These are phyloP conservation scores for Wallacemonas collosoma DNA, from an alignment of 208 protist species.

Conservation along the genomic window DNA sequence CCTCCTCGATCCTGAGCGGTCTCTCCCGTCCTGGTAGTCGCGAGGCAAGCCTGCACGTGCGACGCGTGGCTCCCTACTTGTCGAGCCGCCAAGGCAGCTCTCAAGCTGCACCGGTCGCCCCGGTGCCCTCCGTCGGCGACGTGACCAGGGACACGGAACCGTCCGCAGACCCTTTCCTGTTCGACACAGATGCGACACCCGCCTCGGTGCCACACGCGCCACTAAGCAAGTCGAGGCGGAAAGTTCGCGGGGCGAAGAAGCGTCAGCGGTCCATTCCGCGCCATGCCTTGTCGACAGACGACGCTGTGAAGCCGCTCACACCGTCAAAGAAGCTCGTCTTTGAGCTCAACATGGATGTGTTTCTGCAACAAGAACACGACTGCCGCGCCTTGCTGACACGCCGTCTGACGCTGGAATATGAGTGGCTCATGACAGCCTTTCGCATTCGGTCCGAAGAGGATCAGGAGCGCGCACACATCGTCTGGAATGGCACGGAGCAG, in stretches of 20 bases:
- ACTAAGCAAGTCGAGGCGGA: not conserved
- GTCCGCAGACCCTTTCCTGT: slow-evolving; percentile 4
- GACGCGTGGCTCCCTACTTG: not conserved
- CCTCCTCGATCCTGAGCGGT: slow-evolving; percentile 30
- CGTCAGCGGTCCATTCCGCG: slow-evolving; percentile 4
- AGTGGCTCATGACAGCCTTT: slow-evolving; percentile 57
- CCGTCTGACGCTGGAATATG: slow-evolving; percentile 56
- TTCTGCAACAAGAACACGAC: slow-evolving; percentile 46
- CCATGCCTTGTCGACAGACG: slow-evolving; percentile 7
- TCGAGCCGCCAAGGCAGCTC: slow-evolving; percentile 14
- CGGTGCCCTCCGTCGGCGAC: not conserved
- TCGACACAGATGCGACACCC: too few relatives aligned
- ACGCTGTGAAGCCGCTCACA: slow-evolving; percentile 8
- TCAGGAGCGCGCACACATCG: slow-evolving; percentile 70
- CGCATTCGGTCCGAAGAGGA: slow-evolving; percentile 69
- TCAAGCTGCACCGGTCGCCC: not conserved
- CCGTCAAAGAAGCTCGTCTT: slow-evolving; percentile 8
- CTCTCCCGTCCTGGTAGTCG: slow-evolving; percentile 13
- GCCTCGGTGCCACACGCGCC: not conserved
- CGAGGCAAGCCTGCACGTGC: slow-evolving; percentile 2
- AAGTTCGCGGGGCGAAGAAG: not conserved
- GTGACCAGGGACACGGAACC: too few relatives aligned
- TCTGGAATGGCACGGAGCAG: slow-evolving; percentile 83
- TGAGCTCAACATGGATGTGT: slow-evolving; percentile 10
- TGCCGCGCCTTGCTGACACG: slow-evolving; percentile 29